A percentile compares a stretch with the other conserved stretches of the same genome.
These are phyloP conservation scores for Saccharomyces paradoxus DNA, from an alignment of 805 yeast species.

Conservation along the genomic window DNA sequence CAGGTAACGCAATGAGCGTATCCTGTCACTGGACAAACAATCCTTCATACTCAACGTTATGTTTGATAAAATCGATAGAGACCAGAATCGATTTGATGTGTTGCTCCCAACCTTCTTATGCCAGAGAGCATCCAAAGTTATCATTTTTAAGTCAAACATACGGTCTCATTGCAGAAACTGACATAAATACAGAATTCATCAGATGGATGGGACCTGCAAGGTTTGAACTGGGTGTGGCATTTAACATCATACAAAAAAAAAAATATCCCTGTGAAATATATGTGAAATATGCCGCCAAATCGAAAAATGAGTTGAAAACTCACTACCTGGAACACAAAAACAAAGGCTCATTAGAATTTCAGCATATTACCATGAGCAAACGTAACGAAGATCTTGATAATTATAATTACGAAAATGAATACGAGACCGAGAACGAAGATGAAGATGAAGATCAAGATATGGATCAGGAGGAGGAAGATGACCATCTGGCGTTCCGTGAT, in stretches of 20 bases:
- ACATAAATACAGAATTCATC: slow-evolving; percentile 83
- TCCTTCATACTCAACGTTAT: slow-evolving; percentile 61
- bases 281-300: slow-evolving; percentile 55
- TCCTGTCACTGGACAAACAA: slow-evolving; percentile 70
- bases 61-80: slow-evolving; percentile 59
- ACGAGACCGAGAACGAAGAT: not conserved
- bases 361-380: not conserved
- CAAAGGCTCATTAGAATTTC: not conserved
- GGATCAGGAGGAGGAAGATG: slow-evolving; percentile 2
- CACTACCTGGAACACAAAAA: slow-evolving; percentile 36
- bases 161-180: slow-evolving; percentile 90
- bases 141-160: slow-evolving; percentile 83
- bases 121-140: slow-evolving; percentile 36
- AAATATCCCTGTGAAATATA: slow-evolving; percentile 77
- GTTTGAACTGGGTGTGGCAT: slow-evolving; percentile 74
- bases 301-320: slow-evolving; percentile 42
- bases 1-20: slow-evolving; percentile 87
- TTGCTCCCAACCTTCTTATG: slow-evolving; percentile 45
- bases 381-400: not conserved
- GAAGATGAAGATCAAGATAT: slow-evolving; percentile 5
- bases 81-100: slow-evolving; percentile 77
- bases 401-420: not conserved
- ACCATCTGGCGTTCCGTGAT: not conserved
- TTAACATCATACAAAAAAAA: slow-evolving; percentile 47
- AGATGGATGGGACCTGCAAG: slow-evolving; percentile 82